Evolutionary conservation across 768 basidiomycete species (phyloP), one percentile per base, ranked within the genome.

Genomic region (Tricholoma furcatifolium): DNA sequence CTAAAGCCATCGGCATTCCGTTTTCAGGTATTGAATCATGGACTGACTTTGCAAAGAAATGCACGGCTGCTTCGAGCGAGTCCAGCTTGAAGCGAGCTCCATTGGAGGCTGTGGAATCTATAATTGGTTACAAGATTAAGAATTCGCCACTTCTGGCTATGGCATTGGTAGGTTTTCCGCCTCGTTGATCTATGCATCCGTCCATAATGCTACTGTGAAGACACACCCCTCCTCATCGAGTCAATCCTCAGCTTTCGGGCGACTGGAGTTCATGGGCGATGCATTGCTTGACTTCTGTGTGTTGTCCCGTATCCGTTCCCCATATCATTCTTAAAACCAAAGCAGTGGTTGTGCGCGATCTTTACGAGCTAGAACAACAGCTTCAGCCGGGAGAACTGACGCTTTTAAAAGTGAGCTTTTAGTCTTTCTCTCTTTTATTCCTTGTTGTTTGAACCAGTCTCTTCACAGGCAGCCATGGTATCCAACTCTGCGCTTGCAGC

Each of bases 251-350:
- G 79, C 75, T 12, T 80, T 80, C 15, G 88, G 91, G 61, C 76
- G 88, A 52, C 76, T 93, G 32, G 91, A 93, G 65, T 94, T 93
- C 64, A 74, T 93, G 36, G 92, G 92, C 11, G 92, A 94, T 69
- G 89, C 88, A 1, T 81, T 94, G 46, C 77, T 94, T 21, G 92
- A 93, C 66, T 88, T 91, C 53, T 68, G 91, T 93, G 62, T 50
- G 88, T 72, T 24, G 38, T 42, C 24, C 36, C 47, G 43, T 35
- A 27, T 51, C 24, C 23, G 42, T 43, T 47, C 24, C 30, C 38
- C 47, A 42, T 55, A 47, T 20, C 41, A 40, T 17, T 56, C 48
- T 54, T 27, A 60, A 35, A 47, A 49, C 49, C 43, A 42, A 15
- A 30, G 38, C 45, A 58, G 91, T 91, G 73, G 83, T 88, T 18